Conservation (phyloP, 2,329 filamentous ascomycete genomes). For the Plenodomus biglobosus region DNA sequence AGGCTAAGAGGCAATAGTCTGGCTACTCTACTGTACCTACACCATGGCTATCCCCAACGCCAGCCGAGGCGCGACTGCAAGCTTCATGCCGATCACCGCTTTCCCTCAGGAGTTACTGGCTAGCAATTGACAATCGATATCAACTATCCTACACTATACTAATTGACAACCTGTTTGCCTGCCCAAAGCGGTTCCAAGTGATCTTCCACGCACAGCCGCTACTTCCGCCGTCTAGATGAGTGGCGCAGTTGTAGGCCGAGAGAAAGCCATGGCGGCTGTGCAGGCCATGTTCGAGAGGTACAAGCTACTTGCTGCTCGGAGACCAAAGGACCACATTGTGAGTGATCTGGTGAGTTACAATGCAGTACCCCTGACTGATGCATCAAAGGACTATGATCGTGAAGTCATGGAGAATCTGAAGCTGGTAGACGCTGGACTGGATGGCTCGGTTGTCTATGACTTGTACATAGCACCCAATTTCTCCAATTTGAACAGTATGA, state of each 20-base stretch:
- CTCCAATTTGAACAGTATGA: constrained; percentile 46
- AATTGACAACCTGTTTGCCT: background rate
- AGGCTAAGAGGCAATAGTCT: constrained; percentile 12
- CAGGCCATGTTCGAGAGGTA: constrained; percentile 44
- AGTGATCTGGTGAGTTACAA: background rate
- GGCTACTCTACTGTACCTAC: background rate
- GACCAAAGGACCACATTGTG: constrained; percentile 39
- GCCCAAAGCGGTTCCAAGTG: background rate
- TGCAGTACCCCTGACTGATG: background rate
- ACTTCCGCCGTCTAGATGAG: constrained; percentile 21
- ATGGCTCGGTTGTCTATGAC: constrained; percentile 41
- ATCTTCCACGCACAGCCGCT: background rate
- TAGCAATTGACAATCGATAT: background rate
- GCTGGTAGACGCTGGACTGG: constrained; percentile 40
- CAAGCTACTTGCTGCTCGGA: constrained; percentile 32
- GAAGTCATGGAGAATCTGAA: constrained; percentile 43
- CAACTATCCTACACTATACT: background rate
- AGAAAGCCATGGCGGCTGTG: constrained; percentile 42
- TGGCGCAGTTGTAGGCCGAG: constrained; percentile 22
- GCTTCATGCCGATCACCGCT: constrained; percentile 5
- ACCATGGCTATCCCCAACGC: background rate
- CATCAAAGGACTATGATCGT: constrained; percentile 40
- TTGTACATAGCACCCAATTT: constrained; percentile 39
- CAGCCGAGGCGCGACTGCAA: constrained; percentile 9
- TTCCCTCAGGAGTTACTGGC: background rate